These are phyloP conservation scores for Daedaleopsis nitida DNA, from an alignment of 768 basidiomycete species.

Conservation along the genomic window DNA sequence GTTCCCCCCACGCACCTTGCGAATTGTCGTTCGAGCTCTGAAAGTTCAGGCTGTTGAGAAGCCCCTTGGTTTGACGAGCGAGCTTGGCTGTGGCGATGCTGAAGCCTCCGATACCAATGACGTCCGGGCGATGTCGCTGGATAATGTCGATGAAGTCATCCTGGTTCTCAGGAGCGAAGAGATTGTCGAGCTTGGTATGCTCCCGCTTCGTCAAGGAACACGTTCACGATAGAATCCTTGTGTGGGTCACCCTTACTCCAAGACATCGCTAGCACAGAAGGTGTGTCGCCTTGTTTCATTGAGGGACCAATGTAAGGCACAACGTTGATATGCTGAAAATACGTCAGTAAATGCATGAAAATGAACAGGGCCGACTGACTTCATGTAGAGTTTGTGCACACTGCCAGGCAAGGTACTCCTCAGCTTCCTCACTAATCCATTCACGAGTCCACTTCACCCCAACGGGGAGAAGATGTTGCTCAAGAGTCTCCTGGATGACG, in stretches of 20 bases:
- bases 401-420: conserved; percentile 73
- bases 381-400: conserved; percentile 70
- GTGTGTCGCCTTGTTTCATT: conserved; percentile 68
- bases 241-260: conserved; percentile 96
- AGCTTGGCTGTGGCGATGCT: conserved; percentile 79
- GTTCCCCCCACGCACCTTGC: conserved; percentile 23
- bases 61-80: conserved; percentile 61
- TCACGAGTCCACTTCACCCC: conserved; percentile 90
- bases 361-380: conserved; percentile 45
- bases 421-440: conserved; percentile 86
- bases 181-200: conserved; percentile 85
- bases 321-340: conserved; percentile 73
- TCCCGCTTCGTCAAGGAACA: conserved; percentile 88
- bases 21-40: background rate
- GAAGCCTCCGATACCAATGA: conserved; percentile 89
- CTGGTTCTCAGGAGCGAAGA: conserved; percentile 66
- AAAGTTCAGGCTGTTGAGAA: conserved; percentile 35
- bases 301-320: conserved; percentile 67
- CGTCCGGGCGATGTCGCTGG: conserved; percentile 79
- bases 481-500: conserved; percentile 77
- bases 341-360: background rate
- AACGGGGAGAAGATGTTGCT: conserved; percentile 80
- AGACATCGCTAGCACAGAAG: conserved; percentile 86
- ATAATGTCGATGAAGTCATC: conserved; percentile 84
- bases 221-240: conserved; percentile 83